These are phyloP conservation scores for Ascosphaera aggregata DNA, from an alignment of 2,329 filamentous ascomycete species.

Conservation along the genomic window DNA sequence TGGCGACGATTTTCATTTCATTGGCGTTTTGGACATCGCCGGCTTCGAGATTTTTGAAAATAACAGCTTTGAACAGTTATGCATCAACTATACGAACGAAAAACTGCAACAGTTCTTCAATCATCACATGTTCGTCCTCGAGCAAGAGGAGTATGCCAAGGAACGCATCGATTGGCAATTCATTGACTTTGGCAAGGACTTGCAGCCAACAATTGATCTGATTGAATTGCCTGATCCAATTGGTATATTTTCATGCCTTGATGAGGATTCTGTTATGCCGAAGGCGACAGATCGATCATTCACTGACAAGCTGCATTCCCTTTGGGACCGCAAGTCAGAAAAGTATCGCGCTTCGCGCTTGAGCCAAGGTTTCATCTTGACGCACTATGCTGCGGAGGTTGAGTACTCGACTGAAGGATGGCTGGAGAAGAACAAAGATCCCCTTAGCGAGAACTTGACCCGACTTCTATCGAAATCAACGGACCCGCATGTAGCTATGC, in stretches of 20 bases:
- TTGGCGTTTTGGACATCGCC: conserved; percentile 94
- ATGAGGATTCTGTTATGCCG: conserved; percentile 97
- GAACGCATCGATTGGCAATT: conserved; percentile 99
- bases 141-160: conserved; percentile 92
- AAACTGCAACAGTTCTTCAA: conserved; percentile 99
- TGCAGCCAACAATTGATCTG: conserved; percentile 92
- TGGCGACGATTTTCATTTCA: conserved; percentile 79
- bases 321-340: conserved; percentile 89
- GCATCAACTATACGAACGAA: conserved; percentile 99
- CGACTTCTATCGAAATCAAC: conserved; percentile 61
- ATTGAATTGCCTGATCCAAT: conserved; percentile 94
- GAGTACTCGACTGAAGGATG: conserved; percentile 90
- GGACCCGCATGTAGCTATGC: conserved; percentile 57
- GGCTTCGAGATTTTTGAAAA: conserved; percentile 97
- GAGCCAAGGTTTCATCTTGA: conserved; percentile 81
- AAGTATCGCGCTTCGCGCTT: conserved; percentile 83
- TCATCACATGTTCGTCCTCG: conserved; percentile 98
- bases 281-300: conserved; percentile 95
- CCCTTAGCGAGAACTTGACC: conserved; percentile 90
- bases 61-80: conserved; percentile 97
- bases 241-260: conserved; percentile 93
- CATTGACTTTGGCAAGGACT: conserved; percentile 91
- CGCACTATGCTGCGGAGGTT: conserved; percentile 92
- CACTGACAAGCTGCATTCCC: conserved; percentile 85
- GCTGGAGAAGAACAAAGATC: conserved; percentile 98